Percentiles rank a stretch among this genome's conserved stretches.
phyloP scores from a whole-genome alignment of 1,139 yeast species.

The Kodamaea sp. region DNA sequence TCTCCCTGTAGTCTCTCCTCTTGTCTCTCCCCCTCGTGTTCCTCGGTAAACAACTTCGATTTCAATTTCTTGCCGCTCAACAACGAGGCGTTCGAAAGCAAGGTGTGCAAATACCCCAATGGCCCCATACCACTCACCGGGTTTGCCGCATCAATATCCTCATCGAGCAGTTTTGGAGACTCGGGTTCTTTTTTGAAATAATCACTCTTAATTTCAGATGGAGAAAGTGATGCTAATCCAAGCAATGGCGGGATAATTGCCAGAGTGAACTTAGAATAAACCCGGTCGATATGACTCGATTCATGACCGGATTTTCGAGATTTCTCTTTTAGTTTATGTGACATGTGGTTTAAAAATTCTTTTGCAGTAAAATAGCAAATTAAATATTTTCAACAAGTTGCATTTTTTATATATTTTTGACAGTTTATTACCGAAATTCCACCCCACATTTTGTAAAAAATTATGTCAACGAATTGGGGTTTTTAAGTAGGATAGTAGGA shows the following conservation, averaged over 20 bases:
- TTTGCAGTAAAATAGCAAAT: no score
- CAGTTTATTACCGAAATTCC: no score
- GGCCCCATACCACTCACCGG: constrained; percentile 18
- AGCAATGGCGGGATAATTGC: constrained; percentile 8
- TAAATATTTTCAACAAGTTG: no score
- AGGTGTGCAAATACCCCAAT: constrained; percentile 17
- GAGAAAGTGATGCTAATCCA: constrained; percentile 5
- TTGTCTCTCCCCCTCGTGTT: constrained; percentile 3
- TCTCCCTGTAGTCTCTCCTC: not conserved
- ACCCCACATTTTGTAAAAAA: no score
- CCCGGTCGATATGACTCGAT: not conserved
- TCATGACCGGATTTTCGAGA: not conserved
- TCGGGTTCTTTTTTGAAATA: constrained; percentile 1
- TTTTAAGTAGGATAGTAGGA: no score
- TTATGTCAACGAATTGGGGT: no score
- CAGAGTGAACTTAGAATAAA: constrained; percentile 10
- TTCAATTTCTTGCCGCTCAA: constrained; percentile 2
- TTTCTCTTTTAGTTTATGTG: constrained; percentile 5
- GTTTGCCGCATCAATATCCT: constrained; percentile 21
- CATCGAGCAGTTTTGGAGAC: constrained; percentile 12
- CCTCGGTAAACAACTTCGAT: constrained; percentile 1
- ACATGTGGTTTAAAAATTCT: not conserved
- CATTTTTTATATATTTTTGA: no score
- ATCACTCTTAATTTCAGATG: constrained; percentile 5
- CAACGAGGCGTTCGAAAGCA: constrained; percentile 17